These are phyloP conservation scores for Bolboschoenoplectus hybrid DNA, from an alignment of 202 grass and related monocot genomes.

Conservation along the genomic window DNA sequence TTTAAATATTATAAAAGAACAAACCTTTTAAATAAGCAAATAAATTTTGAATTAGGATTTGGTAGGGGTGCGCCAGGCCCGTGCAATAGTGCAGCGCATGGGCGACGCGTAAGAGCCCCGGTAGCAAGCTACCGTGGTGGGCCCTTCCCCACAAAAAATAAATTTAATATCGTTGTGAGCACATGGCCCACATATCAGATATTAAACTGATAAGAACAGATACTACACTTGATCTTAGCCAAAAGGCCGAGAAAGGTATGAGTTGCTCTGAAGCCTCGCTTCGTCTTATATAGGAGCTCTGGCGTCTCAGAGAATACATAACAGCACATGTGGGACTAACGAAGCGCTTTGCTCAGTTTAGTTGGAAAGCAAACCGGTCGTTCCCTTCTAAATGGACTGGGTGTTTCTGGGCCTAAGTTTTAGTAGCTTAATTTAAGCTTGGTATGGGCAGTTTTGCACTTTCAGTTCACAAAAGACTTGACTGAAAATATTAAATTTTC, in stretches of 20 bases:
- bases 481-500: no score
- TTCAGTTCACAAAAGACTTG: neutral
- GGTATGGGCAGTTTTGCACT: neutral
- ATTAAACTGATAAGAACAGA: slow-evolving; percentile 77
- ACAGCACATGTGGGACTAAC: slow-evolving; percentile 14
- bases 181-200: slow-evolving; percentile 68
- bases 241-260: slow-evolving; percentile 74
- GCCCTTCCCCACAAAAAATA: slow-evolving; percentile 52
- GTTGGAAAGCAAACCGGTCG: neutral
- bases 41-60: neutral
- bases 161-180: slow-evolving; percentile 60
- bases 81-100: slow-evolving; percentile 41
- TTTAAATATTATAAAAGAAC: no score
- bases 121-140: slow-evolving; percentile 42
- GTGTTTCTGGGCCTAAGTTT: neutral
- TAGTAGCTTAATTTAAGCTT: neutral
- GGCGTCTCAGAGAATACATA: no score
- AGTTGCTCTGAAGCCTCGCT: neutral
- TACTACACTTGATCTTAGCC: slow-evolving; percentile 78
- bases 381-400: no score
- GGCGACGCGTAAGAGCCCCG: slow-evolving; percentile 38
- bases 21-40: no score
- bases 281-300: neutral
- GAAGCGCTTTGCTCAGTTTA: neutral
- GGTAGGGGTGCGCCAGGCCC: slow-evolving; percentile 45